Evolutionary conservation across 805 yeast species (phyloP).

Genomic region (Zygotorulaspora chibaensis): DNA sequence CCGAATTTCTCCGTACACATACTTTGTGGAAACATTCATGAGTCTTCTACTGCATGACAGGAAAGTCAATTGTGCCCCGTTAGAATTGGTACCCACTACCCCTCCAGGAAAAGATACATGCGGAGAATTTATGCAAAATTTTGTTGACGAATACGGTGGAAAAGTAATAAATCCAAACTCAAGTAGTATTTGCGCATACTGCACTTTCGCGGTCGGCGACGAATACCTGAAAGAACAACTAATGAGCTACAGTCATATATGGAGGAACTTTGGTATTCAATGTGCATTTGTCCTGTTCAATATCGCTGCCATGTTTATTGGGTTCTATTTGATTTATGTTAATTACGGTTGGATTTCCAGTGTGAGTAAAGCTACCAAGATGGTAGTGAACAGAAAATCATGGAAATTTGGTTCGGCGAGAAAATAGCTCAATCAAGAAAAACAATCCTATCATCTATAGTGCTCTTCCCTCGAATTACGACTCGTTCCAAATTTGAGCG

Average conservation of each 20-base stretch:
- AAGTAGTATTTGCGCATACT: slow-evolving; percentile 40
- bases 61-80: slow-evolving; percentile 44
- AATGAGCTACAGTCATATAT: slow-evolving; percentile 43
- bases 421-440: background rate
- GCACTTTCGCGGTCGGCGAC: slow-evolving; percentile 39
- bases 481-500: slow-evolving; percentile 3
- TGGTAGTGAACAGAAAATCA: background rate
- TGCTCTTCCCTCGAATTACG: background rate
- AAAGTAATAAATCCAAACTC: slow-evolving; percentile 49
- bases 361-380: background rate
- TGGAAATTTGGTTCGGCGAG: background rate
- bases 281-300: slow-evolving; percentile 52
- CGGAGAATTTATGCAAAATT: slow-evolving; percentile 46
- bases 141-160: slow-evolving; percentile 46
- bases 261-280: slow-evolving; percentile 61
- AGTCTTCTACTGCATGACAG: slow-evolving; percentile 47
- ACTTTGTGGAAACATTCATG: slow-evolving; percentile 51
- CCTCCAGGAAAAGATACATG: slow-evolving; percentile 64
- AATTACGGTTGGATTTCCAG: slow-evolving; percentile 8
- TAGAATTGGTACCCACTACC: slow-evolving; percentile 47
- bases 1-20: slow-evolving; percentile 60
- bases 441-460: background rate
- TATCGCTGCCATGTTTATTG: slow-evolving; percentile 33
- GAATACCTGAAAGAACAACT: slow-evolving; percentile 38
- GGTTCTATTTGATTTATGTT: slow-evolving; percentile 23